Percentiles rank a stretch among this genome's conserved stretches.
Evolutionary conservation across 2,329 filamentous ascomycete species (phyloP).

Genomic region (Ceratocystis alfenasii): DNA sequence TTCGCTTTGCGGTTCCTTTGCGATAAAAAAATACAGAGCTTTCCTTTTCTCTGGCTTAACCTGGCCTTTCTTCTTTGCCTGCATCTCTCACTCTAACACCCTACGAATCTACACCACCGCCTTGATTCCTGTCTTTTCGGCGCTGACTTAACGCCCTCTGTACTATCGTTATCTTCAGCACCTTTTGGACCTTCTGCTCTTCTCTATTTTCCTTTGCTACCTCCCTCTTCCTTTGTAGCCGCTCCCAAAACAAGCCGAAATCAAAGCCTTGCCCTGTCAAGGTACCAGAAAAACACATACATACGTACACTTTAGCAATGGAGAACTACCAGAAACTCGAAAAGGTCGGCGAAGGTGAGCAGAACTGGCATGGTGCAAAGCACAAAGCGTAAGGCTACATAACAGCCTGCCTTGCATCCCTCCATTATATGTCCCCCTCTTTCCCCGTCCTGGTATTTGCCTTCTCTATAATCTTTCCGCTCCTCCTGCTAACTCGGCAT

Average conservation of each 20-base stretch:
- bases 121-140: no score
- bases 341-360: slow-evolving; percentile 83
- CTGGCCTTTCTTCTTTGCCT: slow-evolving; percentile 10
- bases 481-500: not conserved
- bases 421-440: not conserved
- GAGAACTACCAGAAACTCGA: slow-evolving; percentile 95
- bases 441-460: not conserved
- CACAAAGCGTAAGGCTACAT: not conserved
- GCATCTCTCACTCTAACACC: not conserved
- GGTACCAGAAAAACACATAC: slow-evolving; percentile 20
- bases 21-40: slow-evolving; percentile 10
- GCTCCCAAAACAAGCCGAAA: no score
- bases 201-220: not conserved
- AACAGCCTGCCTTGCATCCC: not conserved
- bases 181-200: not conserved
- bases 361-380: not conserved
- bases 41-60: slow-evolving; percentile 21
- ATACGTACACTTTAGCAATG: slow-evolving; percentile 35
- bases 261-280: not conserved
- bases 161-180: not conserved
- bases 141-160: not conserved
- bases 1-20: not conserved
- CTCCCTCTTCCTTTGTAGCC: not conserved
- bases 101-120: no score
- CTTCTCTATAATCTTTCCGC: not conserved